A percentile compares a stretch with the other conserved stretches of the same genome.
Conservation (phyloP, 257 asterid genomes). For the Petunia secreta region DNA sequence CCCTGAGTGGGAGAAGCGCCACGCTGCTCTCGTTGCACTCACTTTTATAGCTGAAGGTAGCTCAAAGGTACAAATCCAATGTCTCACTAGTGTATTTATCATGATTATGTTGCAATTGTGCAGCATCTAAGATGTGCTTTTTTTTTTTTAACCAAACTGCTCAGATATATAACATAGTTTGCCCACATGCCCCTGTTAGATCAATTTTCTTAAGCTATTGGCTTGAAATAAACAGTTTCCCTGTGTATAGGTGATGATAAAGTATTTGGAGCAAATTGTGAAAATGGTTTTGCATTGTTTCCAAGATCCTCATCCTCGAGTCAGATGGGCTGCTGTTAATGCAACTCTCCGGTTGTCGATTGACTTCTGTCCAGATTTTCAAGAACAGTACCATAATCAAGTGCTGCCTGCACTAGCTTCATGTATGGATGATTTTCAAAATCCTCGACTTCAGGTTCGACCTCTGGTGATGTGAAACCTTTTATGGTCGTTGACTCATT, state of each 20-base stretch:
- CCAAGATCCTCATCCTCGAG: slow-evolving; percentile 61
- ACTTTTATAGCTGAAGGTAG: slow-evolving; percentile 34
- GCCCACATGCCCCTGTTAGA: too few species aligned
- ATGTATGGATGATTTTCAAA: slow-evolving; percentile 31
- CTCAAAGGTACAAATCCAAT: too few species aligned
- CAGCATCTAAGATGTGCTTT: too few species aligned
- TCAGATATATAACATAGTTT: too few species aligned
- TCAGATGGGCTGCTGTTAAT: slow-evolving; percentile 74
- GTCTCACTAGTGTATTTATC: too few species aligned
- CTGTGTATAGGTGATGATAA: slow-evolving; percentile 69
- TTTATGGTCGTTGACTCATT: not conserved
- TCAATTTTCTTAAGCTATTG: too few species aligned
- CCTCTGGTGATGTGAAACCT: not conserved
- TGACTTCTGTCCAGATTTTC: slow-evolving; percentile 95
- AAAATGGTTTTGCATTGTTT: slow-evolving; percentile 86
- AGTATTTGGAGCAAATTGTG: slow-evolving; percentile 78
- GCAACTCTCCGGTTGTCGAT: slow-evolving; percentile 94
- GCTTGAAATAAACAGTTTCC: too few species aligned
- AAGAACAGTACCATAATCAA: slow-evolving; percentile 74
- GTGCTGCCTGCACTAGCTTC: slow-evolving; percentile 80
- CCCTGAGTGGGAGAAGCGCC: slow-evolving; percentile 35
- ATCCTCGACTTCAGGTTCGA: slow-evolving; percentile 24
- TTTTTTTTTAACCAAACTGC: too few species aligned
- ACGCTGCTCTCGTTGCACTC: slow-evolving; percentile 41
- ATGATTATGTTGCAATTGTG: too few species aligned